Conservation (phyloP, 371 early-diverging fungal genomes). For the Circinella minor region DNA sequence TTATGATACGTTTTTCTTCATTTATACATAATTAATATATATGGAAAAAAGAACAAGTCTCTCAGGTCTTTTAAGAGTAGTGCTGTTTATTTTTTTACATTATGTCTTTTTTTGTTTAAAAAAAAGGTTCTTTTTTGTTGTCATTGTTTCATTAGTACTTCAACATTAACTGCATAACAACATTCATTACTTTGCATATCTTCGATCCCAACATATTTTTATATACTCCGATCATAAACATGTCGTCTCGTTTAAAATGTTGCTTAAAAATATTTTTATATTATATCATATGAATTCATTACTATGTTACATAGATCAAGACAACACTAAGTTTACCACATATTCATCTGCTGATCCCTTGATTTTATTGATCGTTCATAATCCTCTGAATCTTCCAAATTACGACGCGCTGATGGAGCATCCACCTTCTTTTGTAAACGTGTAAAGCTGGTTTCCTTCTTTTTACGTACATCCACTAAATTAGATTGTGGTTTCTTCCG, state of each 20-base stretch:
- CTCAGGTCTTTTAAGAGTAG: no score
- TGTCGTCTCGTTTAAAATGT: constrained; percentile 3
- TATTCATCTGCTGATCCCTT: constrained; percentile 19
- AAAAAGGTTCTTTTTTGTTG: no score
- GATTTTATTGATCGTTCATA: constrained; percentile 41
- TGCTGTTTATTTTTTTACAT: no score
- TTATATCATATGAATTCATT: neutral
- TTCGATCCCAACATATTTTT: no score
- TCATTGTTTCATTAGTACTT: no score
- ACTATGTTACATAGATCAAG: no score
- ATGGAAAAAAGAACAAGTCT: no score
- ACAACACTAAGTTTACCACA: constrained; percentile 15
- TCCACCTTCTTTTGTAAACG: constrained; percentile 49
- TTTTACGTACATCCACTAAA: constrained; percentile 59
- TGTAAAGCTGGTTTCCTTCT: constrained; percentile 43
- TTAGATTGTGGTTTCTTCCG: constrained; percentile 31
- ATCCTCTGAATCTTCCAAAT: constrained; percentile 39
- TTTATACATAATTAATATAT: no score
- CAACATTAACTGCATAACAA: no score
- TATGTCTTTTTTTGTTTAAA: no score
- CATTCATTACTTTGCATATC: no score
- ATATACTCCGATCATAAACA: neutral
- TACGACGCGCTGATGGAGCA: constrained; percentile 24
- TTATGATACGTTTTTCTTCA: no score
- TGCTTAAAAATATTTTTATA: neutral